These are phyloP conservation scores for Cucurbita argyrosperma DNA, from an alignment of 306 rosid species.

Conservation along the genomic window DNA sequence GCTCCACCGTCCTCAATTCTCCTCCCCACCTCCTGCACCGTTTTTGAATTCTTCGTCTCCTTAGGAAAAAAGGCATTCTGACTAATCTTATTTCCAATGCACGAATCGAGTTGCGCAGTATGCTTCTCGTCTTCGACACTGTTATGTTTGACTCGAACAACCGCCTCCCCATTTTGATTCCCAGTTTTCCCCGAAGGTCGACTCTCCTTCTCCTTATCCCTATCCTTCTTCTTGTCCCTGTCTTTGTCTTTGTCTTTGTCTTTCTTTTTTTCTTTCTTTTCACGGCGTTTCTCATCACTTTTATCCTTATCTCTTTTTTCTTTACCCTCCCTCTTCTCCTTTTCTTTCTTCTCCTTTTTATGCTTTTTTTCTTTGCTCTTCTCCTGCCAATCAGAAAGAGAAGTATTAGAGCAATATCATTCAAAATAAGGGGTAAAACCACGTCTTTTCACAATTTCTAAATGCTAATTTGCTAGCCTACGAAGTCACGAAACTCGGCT, in stretches of 20 bases:
- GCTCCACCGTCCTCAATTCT: constrained; percentile 39
- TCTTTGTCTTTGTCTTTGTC: constrained; percentile 48
- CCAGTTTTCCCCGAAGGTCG: constrained; percentile 29
- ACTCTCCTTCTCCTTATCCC: constrained; percentile 54
- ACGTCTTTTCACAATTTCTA: neutral
- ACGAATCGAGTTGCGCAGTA: constrained; percentile 29
- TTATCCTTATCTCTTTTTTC: constrained; percentile 69
- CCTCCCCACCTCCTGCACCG: constrained; percentile 43
- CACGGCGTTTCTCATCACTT: constrained; percentile 50
- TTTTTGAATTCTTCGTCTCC: constrained; percentile 39
- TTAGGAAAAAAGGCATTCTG: constrained; percentile 32
- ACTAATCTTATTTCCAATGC: constrained; percentile 40
- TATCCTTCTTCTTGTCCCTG: constrained; percentile 44
- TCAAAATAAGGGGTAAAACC: neutral
- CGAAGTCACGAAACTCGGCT: neutral
- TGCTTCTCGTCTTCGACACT: constrained; percentile 22
- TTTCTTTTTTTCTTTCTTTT: constrained; percentile 75
- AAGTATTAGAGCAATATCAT: neutral
- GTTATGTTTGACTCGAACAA: constrained; percentile 26
- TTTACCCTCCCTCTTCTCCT: constrained; percentile 54
- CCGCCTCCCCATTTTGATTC: constrained; percentile 32
- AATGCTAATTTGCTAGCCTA: neutral
- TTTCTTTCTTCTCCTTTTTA: constrained; percentile 69
- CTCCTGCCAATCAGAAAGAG: constrained; percentile 38
- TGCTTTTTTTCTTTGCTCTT: constrained; percentile 53